Conservation (phyloP, 192 early-diverging fungal species). For the Irineochytrium annulatum region DNA sequence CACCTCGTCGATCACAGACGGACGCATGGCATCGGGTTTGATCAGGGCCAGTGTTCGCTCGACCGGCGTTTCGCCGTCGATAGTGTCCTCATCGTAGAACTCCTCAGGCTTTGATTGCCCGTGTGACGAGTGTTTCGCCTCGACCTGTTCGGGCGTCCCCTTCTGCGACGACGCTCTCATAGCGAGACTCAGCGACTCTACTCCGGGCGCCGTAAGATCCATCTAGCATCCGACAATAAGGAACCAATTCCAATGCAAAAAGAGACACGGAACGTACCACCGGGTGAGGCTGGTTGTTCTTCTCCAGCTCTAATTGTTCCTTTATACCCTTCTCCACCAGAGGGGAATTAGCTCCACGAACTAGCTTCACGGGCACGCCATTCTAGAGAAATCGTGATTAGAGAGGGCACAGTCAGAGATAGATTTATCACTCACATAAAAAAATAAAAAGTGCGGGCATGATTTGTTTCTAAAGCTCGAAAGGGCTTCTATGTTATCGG, state of each 20-base stretch:
- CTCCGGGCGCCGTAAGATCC: too few species aligned
- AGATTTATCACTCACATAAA: slow-evolving; percentile 33
- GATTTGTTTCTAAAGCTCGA: slow-evolving; percentile 50
- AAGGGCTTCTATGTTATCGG: slow-evolving; percentile 45
- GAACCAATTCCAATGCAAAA: neutral
- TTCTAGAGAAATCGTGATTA: slow-evolving; percentile 29
- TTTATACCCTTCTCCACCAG: slow-evolving; percentile 50
- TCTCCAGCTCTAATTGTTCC: slow-evolving; percentile 49
- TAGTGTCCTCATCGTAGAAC: slow-evolving; percentile 10
- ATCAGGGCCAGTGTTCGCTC: slow-evolving; percentile 55
- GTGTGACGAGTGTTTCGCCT: slow-evolving; percentile 12
- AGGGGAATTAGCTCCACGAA: slow-evolving; percentile 58
- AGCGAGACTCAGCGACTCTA: too few species aligned
- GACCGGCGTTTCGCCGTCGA: slow-evolving; percentile 2
- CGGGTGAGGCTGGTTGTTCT: slow-evolving; percentile 15
- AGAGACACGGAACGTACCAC: neutral
- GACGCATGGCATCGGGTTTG: slow-evolving; percentile 61
- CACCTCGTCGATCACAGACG: slow-evolving; percentile 39
- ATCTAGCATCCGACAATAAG: too few species aligned
- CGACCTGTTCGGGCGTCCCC: neutral
- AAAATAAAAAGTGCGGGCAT: slow-evolving; percentile 57
- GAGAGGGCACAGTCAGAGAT: slow-evolving; percentile 11
- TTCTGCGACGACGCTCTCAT: neutral
- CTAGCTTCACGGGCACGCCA: slow-evolving; percentile 46
- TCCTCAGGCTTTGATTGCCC: neutral